Evolutionary conservation across 371 early-diverging fungal species (phyloP).

Genomic region (Mucor circinelloides): DNA sequence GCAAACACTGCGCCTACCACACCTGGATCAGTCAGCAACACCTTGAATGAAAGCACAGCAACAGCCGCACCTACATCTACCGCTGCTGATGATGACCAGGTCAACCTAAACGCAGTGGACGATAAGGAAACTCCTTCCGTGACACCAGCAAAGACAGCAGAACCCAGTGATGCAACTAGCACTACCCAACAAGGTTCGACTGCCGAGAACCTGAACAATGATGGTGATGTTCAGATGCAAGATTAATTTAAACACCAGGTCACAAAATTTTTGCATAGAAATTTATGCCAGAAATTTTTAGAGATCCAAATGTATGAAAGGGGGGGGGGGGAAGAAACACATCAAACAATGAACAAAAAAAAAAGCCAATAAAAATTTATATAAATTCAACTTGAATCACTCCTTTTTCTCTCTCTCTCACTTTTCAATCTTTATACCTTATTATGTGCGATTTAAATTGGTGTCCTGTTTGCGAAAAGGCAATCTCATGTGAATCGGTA

Average conservation of each 20-base stretch:
- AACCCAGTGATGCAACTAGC: background rate
- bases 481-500: slow-evolving; percentile 33
- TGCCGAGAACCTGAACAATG: background rate
- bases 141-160: background rate
- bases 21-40: background rate
- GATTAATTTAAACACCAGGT: slow-evolving; percentile 5
- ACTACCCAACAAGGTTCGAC: background rate
- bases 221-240: slow-evolving; percentile 14
- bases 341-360: background rate
- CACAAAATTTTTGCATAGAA: slow-evolving; percentile 10
- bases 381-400: background rate
- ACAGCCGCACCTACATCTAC: background rate
- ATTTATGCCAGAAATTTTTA: slow-evolving; percentile 4
- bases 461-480: slow-evolving; percentile 37
- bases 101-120: background rate
- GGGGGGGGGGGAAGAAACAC: background rate
- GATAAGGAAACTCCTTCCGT: background rate
- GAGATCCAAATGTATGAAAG: background rate
- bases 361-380: slow-evolving; percentile 1
- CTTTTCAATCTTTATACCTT: background rate
- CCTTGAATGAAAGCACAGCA: background rate
- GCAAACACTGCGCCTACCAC: background rate
- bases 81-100: background rate
- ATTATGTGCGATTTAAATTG: slow-evolving; percentile 41
- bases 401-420: background rate